phyloP scores from a whole-genome alignment of 805 yeast genomes.

The Kazachstania kunashirensis region DNA sequence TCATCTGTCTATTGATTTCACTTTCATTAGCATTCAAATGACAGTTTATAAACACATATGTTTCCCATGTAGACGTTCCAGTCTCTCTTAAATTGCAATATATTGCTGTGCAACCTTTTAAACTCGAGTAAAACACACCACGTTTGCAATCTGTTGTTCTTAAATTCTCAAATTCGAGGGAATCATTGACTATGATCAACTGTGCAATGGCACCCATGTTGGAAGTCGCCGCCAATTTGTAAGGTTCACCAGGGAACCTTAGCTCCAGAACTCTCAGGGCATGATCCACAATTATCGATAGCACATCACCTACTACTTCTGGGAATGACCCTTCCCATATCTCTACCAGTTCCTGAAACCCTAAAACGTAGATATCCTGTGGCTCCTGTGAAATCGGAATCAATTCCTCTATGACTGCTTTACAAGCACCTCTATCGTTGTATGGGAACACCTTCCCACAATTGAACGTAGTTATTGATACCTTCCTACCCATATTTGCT shows the following conservation, averaged over 20 bases:
- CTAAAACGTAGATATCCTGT: conserved; percentile 44
- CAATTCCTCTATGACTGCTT: conserved; percentile 27
- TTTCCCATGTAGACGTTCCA: conserved; percentile 20
- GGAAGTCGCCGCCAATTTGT: conserved; percentile 35
- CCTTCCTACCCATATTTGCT: conserved; percentile 10
- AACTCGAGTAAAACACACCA: conserved; percentile 51
- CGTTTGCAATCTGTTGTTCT: conserved; percentile 34
- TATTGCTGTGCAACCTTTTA: conserved; percentile 69
- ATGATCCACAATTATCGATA: conserved; percentile 31
- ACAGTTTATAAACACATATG: conserved; percentile 52
- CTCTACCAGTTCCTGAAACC: conserved; percentile 56
- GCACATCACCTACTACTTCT: conserved; percentile 28
- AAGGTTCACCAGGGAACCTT: conserved; percentile 31
- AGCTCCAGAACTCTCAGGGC: conserved; percentile 30
- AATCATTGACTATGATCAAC: conserved; percentile 38
- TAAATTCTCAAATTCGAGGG: conserved; percentile 20
- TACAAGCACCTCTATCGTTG: conserved; percentile 26
- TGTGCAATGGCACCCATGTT: conserved; percentile 53
- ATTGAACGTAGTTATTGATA: conserved; percentile 39
- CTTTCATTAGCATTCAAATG: conserved; percentile 83
- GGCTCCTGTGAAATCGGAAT: conserved; percentile 24
- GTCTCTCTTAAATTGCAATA: conserved; percentile 32
- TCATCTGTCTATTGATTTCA: conserved; percentile 30
- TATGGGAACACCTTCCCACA: conserved; percentile 41
- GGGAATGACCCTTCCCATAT: conserved; percentile 45